Conservation (phyloP, 164 flowering plant genomes). For the Platanus orientalis region DNA sequence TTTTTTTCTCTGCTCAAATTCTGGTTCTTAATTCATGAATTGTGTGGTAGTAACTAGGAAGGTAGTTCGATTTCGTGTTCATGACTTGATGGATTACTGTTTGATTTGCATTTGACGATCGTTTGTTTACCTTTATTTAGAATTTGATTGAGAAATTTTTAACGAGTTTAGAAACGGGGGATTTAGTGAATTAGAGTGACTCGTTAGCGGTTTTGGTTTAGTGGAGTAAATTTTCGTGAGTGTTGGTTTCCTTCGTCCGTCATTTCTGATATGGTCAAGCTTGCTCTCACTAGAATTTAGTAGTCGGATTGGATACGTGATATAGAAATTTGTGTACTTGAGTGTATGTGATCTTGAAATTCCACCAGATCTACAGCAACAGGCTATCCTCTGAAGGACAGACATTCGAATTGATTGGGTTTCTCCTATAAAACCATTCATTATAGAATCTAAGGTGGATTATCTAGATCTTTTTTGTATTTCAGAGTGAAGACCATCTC, state of each 20-base stretch:
- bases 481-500: too few relatives aligned
- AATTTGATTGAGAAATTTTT: neutral
- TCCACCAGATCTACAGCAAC: neutral
- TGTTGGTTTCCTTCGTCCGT: too few relatives aligned
- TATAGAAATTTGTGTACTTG: neutral
- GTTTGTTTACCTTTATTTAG: too few relatives aligned
- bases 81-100: neutral
- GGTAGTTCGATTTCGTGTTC: too few relatives aligned
- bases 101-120: neutral
- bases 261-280: neutral
- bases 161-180: neutral
- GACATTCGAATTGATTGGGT: conserved; percentile 1
- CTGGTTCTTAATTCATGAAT: too few relatives aligned
- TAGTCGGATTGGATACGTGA: neutral
- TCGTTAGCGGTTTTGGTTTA: neutral
- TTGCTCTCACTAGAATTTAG: neutral
- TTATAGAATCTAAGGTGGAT: neutral
- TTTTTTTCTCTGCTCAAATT: too few relatives aligned
- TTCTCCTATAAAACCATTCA: neutral
- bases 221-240: too few relatives aligned
- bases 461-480: neutral
- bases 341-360: neutral
- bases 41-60: too few relatives aligned
- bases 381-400: neutral
- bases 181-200: neutral